Percentiles rank a stretch among this genome's conserved stretches.
phyloP scores from a whole-genome alignment of 371 early-diverging fungal genomes.

The Zychaea mexicana region DNA sequence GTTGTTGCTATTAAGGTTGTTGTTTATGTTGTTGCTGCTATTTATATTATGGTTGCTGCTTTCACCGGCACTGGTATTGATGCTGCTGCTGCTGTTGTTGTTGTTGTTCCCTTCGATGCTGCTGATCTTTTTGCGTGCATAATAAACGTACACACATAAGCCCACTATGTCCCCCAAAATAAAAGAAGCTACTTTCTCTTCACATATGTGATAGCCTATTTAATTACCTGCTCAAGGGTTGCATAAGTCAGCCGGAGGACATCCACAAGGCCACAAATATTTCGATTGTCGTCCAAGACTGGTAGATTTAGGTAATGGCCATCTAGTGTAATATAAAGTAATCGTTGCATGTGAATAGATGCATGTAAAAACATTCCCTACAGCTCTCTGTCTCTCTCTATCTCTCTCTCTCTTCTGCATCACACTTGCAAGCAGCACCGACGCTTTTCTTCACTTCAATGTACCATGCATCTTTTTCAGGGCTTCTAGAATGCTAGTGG shows the following conservation, averaged over 20 bases:
- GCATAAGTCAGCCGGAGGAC: constrained; percentile 90
- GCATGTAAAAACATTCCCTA: too few species aligned
- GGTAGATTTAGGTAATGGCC: constrained; percentile 96
- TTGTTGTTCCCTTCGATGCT: constrained; percentile 42
- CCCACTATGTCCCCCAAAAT: not conserved
- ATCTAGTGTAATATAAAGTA: constrained; percentile 56
- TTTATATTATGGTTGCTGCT: too few species aligned
- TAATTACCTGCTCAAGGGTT: constrained; percentile 68
- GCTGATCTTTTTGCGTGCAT: constrained; percentile 28
- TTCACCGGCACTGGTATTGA: too few species aligned
- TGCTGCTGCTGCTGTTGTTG: too few species aligned
- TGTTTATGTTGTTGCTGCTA: too few species aligned
- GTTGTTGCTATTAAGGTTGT: not conserved
- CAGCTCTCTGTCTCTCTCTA: too few species aligned
- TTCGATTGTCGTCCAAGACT: constrained; percentile 78
- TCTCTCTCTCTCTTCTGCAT: not conserved
- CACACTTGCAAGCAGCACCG: not conserved
- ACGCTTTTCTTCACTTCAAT: not conserved
- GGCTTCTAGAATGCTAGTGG: constrained; percentile 89
- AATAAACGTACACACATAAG: not conserved
- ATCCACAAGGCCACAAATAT: constrained; percentile 91
- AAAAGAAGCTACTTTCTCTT: too few species aligned
- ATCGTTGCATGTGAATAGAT: not conserved
- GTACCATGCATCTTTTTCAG: constrained; percentile 78
- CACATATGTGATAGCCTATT: too few species aligned